Conservation (phyloP, 768 basidiomycete species). For the Vararia minispora region DNA sequence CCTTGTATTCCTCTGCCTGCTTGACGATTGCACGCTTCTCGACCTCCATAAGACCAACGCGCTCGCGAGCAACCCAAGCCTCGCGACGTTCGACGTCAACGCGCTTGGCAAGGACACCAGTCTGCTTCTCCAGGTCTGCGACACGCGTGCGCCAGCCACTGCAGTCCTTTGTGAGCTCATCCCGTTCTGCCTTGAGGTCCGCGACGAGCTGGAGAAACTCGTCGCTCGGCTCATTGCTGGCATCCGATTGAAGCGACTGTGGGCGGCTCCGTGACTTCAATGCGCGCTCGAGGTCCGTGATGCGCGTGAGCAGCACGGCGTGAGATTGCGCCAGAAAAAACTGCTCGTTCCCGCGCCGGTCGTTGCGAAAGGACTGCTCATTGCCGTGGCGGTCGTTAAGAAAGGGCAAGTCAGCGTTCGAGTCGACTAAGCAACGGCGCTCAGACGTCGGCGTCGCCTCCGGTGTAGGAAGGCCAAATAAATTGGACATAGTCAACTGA, state of each 20-base stretch:
- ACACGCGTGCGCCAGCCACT: conserved; percentile 80
- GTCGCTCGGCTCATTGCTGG: conserved; percentile 46
- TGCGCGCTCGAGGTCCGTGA: conserved; percentile 69
- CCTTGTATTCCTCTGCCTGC: conserved; percentile 20
- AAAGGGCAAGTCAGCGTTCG: conserved; percentile 19
- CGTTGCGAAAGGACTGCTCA: conserved; percentile 45
- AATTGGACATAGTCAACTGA: conserved; percentile 28
- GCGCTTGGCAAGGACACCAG: conserved; percentile 50
- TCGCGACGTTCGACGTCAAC: conserved; percentile 75
- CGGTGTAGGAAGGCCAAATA: conserved; percentile 52
- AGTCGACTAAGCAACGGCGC: conserved; percentile 27
- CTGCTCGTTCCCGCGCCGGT: too few species aligned
- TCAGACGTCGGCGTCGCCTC: conserved; percentile 61
- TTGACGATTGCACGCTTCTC: conserved; percentile 53
- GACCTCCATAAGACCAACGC: conserved; percentile 49
- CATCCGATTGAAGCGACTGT: conserved; percentile 41
- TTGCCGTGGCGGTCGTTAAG: conserved; percentile 13
- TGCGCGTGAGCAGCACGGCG: conserved; percentile 70
- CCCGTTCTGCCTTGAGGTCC: conserved; percentile 80
- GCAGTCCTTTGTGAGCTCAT: conserved; percentile 80
- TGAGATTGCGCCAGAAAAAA: conserved; percentile 83
- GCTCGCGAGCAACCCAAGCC: conserved; percentile 75
- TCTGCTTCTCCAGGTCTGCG: conserved; percentile 61
- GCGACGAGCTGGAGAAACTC: conserved; percentile 69
- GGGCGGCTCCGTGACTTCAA: conserved; percentile 34